Evolutionary conservation across 495 filamentous ascomycete genomes (phyloP), one percentile per base, ranked within the genome.

Genomic region (Ascodesmis nigricans): DNA sequence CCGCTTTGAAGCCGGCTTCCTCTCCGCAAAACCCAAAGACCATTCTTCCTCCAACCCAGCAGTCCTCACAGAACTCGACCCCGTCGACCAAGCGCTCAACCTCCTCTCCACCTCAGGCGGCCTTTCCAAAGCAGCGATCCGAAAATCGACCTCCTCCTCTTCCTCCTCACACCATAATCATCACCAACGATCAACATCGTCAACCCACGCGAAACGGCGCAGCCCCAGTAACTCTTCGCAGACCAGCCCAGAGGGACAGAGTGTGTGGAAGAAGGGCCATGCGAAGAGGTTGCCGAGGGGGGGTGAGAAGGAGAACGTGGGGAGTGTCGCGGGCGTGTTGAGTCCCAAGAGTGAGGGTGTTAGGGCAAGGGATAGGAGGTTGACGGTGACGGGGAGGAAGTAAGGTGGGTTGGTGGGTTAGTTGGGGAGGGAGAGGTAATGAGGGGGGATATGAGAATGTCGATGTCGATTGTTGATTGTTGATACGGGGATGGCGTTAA

Each of bases 1-100:
- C 54, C 66, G 87, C 21, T 92, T 97, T 62, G 78, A 91, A 49
- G 64, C 82, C 21, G 87, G 87, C 17, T 92, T 91, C 53, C 59
- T 95, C 33, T 72, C 76, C 13, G 91, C 91, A 59, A 72, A 65
- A 33, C 48, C 33, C 35, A 33, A 32, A 55, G 45, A 42, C 43
- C 54, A 1, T 58, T 65, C 36, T 70, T 66, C 38, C 36, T 21
- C 24, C 22, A 26, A 14, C 31, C 25, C 31, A 27, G 38, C 38
- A 18, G 35, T 39, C 49, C 38, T 42, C 22, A 25, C 38, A 20
- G 38, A 36, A 28, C 36, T 34, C 33, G 50, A 46, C 46, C 25
- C 41, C 38, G 10, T 42, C 30, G 36, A 33, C 35, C 8, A 9
- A n/a, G 10, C 20, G 7, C 9, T 23, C 20, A 14, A 8, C 29